Evolutionary conservation across 1,284 basidiomycete genomes (phyloP).

Genomic region (Ustilago loliicola): DNA sequence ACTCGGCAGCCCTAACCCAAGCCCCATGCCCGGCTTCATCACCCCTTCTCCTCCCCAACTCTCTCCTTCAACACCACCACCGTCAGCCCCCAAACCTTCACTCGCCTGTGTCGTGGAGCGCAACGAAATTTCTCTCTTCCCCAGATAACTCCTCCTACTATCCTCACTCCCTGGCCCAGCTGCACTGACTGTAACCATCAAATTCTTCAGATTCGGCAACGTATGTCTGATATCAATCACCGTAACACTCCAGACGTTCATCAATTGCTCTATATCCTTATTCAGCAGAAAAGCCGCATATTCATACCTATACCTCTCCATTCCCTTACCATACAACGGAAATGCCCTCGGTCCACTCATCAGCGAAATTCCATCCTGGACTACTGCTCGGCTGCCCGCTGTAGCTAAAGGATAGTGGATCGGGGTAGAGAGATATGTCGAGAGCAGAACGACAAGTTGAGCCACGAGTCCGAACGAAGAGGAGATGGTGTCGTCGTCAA

Average conservation of each 20-base stretch:
- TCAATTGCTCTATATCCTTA: conserved; percentile 86
- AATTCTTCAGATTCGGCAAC: conserved; percentile 93
- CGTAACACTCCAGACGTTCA: conserved; percentile 70
- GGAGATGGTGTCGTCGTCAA: conserved; percentile 58
- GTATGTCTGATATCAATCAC: conserved; percentile 95
- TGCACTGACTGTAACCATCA: conserved; percentile 80
- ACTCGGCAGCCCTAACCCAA: conserved; percentile 30
- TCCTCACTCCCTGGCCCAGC: conserved; percentile 43
- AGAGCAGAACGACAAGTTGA: conserved; percentile 63
- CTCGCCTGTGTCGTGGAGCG: conserved; percentile 10
- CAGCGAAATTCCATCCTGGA: conserved; percentile 66
- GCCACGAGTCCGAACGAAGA: conserved; percentile 63
- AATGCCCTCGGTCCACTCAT: conserved; percentile 68
- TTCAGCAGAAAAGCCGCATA: conserved; percentile 97
- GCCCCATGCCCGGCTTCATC: conserved; percentile 24
- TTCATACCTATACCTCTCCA: conserved; percentile 96
- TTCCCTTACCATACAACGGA: conserved; percentile 91
- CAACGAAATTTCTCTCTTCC: conserved; percentile 49
- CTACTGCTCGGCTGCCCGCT: conserved; percentile 61
- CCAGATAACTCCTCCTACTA: conserved; percentile 48
- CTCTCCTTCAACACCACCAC: no score
- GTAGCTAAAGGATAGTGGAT: conserved; percentile 66
- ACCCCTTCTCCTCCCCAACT: neutral
- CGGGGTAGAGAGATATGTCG: conserved; percentile 58
- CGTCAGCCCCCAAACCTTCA: neutral